A percentile compares a stretch with the other conserved stretches of the same genome.
Evolutionary conservation across 2,329 filamentous ascomycete species (phyloP).

Genomic region (Diplocarpon rosae): DNA sequence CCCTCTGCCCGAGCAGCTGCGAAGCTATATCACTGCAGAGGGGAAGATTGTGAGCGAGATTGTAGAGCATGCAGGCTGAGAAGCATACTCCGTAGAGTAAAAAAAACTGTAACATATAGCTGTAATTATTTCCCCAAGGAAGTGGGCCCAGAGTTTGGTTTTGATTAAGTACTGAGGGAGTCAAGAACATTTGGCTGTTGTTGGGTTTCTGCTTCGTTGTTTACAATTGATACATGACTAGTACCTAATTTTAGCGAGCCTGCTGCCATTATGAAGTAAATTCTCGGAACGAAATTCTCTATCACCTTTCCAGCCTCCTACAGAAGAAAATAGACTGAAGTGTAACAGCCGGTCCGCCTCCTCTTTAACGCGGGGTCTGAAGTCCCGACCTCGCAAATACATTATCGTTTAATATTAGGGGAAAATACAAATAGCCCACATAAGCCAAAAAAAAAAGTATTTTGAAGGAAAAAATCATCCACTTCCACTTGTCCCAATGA

Average conservation of each 20-base stretch:
- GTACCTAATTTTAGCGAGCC: no score
- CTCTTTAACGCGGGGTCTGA: no score
- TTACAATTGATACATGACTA: no score
- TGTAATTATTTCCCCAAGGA: conserved; percentile 5
- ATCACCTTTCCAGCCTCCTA: no score
- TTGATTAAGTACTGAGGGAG: not conserved
- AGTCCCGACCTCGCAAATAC: no score
- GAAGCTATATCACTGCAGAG: conserved; percentile 61
- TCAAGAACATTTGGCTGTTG: not conserved
- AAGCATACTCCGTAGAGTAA: not conserved
- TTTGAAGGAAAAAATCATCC: not conserved
- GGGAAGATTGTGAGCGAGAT: conserved; percentile 83
- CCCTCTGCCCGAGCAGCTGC: conserved; percentile 81
- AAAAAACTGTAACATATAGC: conserved; percentile 4
- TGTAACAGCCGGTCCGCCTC: no score
- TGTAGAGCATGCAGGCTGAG: conserved; percentile 79
- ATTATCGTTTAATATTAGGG: no score
- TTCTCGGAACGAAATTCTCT: no score
- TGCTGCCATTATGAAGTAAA: no score
- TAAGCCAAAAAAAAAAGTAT: not conserved
- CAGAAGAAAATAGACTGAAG: no score
- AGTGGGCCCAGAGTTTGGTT: conserved; percentile 1
- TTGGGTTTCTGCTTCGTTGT: no score
- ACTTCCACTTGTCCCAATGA: not conserved
- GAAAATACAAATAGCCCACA: no score